Evolutionary conservation across 805 yeast species (phyloP).

Genomic region (Candida silvatica): DNA sequence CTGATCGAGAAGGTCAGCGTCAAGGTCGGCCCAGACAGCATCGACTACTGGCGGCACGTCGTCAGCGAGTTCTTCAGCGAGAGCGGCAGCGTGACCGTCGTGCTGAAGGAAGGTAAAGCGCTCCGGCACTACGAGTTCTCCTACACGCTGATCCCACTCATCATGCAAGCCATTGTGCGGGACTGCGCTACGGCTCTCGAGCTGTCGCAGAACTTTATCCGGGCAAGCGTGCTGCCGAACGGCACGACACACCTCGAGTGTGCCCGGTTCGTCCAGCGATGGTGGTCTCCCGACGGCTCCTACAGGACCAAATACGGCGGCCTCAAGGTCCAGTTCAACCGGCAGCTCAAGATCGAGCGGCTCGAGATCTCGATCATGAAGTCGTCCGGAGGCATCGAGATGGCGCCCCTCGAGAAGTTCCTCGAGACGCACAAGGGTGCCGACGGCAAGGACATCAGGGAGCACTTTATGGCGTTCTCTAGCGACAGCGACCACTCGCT

Average conservation of each 20-base stretch:
- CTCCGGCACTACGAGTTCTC: slow-evolving; percentile 56
- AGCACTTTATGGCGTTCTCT: slow-evolving; percentile 28
- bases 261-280: slow-evolving; percentile 37
- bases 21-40: slow-evolving; percentile 32
- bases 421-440: slow-evolving; percentile 9
- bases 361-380: slow-evolving; percentile 46
- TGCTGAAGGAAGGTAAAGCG: slow-evolving; percentile 36
- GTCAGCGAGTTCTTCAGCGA: slow-evolving; percentile 46
- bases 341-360: slow-evolving; percentile 62
- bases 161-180: slow-evolving; percentile 42
- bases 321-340: slow-evolving; percentile 52
- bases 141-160: slow-evolving; percentile 55
- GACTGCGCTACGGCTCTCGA: slow-evolving; percentile 46
- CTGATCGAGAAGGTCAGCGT: slow-evolving; percentile 34
- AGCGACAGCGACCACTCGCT: slow-evolving; percentile 52
- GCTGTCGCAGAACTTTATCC: slow-evolving; percentile 36
- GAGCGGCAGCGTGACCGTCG: slow-evolving; percentile 36
- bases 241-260: slow-evolving; percentile 49
- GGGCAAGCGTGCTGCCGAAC: slow-evolving; percentile 44
- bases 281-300: slow-evolving; percentile 63
- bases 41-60: slow-evolving; percentile 42
- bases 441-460: background rate
- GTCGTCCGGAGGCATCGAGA: slow-evolving; percentile 37
- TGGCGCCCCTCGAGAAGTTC: slow-evolving; percentile 35
- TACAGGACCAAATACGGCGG: slow-evolving; percentile 54